A percentile compares a stretch with the other conserved stretches of the same genome.
Evolutionary conservation across 331 rosid species (phyloP).

Genomic region (Erythrophleum ivorense): DNA sequence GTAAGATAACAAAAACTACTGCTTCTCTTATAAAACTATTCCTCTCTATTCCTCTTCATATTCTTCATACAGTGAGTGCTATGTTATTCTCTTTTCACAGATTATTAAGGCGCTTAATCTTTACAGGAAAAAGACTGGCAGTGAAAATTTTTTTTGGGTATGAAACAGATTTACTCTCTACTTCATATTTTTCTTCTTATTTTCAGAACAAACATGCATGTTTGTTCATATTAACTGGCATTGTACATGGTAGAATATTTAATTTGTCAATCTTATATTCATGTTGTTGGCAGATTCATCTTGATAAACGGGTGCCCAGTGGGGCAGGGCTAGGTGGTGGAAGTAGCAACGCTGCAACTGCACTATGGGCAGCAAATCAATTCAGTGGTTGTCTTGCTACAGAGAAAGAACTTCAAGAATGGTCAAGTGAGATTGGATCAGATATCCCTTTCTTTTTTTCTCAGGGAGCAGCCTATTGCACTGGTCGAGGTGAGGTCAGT

Average conservation of each 20-base stretch:
- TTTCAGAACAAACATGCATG: not conserved
- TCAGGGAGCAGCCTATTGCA: slow-evolving; percentile 94
- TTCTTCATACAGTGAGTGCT: slow-evolving; percentile 27
- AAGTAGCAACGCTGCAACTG: slow-evolving; percentile 98
- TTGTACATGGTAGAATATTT: not conserved
- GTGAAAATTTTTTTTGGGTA: slow-evolving; percentile 89
- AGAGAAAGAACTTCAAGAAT: slow-evolving; percentile 91
- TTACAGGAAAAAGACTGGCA: slow-evolving; percentile 88
- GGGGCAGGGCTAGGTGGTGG: slow-evolving; percentile 99
- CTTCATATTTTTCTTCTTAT: slow-evolving; percentile 22
- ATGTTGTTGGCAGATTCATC: slow-evolving; percentile 74
- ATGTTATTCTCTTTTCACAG: slow-evolving; percentile 51
- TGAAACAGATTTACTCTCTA: slow-evolving; percentile 32
- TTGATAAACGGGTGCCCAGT: slow-evolving; percentile 89
- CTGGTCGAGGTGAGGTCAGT: slow-evolving; percentile 97
- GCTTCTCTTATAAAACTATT: slow-evolving; percentile 21
- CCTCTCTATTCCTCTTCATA: not conserved
- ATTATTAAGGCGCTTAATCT: slow-evolving; percentile 97
- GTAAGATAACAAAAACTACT: slow-evolving; percentile 44
- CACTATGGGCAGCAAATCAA: slow-evolving; percentile 97
- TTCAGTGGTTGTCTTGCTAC: slow-evolving; percentile 77
- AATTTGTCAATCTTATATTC: slow-evolving; percentile 9
- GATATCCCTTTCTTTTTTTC: slow-evolving; percentile 98
- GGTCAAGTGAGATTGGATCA: slow-evolving; percentile 99
- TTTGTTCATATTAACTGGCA: not conserved